Percentiles rank a stretch among this genome's conserved stretches.
These are phyloP conservation scores for Jatropha multifida DNA, from an alignment of 441 rosid genomes.

Conservation along the genomic window DNA sequence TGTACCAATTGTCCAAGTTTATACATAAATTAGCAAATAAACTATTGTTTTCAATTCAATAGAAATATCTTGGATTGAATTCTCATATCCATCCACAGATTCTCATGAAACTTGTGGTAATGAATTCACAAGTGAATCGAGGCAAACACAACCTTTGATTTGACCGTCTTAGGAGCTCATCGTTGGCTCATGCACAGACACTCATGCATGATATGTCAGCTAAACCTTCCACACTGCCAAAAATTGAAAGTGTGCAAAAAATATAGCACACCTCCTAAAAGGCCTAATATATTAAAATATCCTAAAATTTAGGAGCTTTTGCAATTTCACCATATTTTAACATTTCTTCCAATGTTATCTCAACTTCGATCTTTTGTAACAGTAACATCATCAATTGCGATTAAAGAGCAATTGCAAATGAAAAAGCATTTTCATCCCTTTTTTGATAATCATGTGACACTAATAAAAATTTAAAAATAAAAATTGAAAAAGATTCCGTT, in stretches of 20 bases:
- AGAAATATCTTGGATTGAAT: background rate
- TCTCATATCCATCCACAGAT: background rate
- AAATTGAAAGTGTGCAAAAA: background rate
- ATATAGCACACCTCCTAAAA: background rate
- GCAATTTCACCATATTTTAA: no score
- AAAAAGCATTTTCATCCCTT: no score
- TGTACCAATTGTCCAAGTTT: background rate
- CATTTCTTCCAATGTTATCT: no score
- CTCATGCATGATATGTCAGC: background rate
- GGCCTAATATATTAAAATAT: no score
- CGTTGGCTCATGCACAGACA: background rate
- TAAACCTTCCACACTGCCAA: background rate
- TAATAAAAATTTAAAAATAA: no score
- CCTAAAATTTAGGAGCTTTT: no score
- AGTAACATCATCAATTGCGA: no score
- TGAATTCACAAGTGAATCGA: background rate
- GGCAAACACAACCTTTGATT: no score
- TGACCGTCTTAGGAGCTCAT: background rate
- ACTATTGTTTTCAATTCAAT: background rate
- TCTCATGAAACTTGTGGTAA: background rate
- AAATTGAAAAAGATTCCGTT: no score
- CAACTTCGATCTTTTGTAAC: no score
- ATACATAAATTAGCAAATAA: background rate
- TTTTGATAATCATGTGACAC: no score
- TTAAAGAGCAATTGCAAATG: no score